These are phyloP conservation scores for Usnea hakonensis DNA, from an alignment of 495 filamentous ascomycete genomes.

Conservation along the genomic window DNA sequence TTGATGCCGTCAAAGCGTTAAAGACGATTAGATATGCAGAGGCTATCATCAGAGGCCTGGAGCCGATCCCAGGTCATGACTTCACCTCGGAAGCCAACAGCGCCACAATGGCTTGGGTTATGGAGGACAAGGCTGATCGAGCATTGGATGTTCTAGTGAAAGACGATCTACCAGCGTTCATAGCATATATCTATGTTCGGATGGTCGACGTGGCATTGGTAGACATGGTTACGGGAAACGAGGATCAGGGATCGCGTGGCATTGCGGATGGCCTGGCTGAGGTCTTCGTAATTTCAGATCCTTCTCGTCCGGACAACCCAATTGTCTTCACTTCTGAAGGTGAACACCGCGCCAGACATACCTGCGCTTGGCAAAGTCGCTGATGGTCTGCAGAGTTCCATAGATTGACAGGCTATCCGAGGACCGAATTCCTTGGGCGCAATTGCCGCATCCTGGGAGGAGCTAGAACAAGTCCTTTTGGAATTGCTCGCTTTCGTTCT, in stretches of 20 bases:
- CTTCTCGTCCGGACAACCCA: slow-evolving; percentile 63
- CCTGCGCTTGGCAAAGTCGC: background rate
- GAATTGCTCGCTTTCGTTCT: slow-evolving; percentile 48
- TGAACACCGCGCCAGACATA: background rate
- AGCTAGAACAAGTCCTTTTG: slow-evolving; percentile 43
- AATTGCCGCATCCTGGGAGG: slow-evolving; percentile 61
- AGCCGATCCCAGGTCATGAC: slow-evolving; percentile 38
- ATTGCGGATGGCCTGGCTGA: slow-evolving; percentile 66
- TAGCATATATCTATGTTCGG: slow-evolving; percentile 54
- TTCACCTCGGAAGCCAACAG: slow-evolving; percentile 38
- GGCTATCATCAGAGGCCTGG: slow-evolving; percentile 47
- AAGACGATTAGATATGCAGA: slow-evolving; percentile 66
- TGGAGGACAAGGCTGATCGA: slow-evolving; percentile 51
- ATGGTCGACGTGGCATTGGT: slow-evolving; percentile 50
- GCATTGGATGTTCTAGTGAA: slow-evolving; percentile 52
- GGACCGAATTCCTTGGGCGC: slow-evolving; percentile 49
- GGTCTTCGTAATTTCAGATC: slow-evolving; percentile 71
- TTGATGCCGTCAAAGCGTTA: slow-evolving; percentile 57
- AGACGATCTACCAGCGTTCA: slow-evolving; percentile 64
- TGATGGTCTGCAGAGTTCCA: slow-evolving; percentile 43
- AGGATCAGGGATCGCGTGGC: slow-evolving; percentile 44
- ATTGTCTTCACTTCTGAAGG: slow-evolving; percentile 67
- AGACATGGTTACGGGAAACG: slow-evolving; percentile 47
- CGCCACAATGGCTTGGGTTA: slow-evolving; percentile 42
- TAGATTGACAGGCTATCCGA: slow-evolving; percentile 54